phyloP scores from a whole-genome alignment of 768 basidiomycete species.

The Rhizopogon sp. region DNA sequence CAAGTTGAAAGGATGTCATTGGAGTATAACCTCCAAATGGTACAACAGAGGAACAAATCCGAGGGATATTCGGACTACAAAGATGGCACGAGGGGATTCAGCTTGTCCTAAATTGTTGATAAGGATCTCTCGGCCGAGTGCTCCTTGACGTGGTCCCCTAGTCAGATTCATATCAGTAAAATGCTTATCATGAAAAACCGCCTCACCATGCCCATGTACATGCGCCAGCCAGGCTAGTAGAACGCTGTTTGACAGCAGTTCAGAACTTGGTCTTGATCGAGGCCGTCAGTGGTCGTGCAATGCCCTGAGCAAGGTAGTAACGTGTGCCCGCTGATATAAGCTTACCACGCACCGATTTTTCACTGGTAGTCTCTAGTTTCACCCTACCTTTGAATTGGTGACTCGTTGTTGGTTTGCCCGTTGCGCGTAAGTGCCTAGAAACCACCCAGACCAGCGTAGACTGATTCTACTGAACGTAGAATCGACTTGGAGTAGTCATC shows the following conservation, averaged over 20 bases:
- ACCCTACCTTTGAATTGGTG: constrained; percentile 17
- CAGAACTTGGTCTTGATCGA: not conserved
- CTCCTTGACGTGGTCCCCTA: not conserved
- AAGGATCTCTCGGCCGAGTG: not conserved
- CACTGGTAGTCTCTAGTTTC: constrained; percentile 7
- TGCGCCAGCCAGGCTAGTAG: too few species aligned
- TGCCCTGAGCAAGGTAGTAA: not conserved
- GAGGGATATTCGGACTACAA: not conserved
- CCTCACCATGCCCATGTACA: not conserved
- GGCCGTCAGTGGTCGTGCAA: not conserved
- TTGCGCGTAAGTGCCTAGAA: constrained; percentile 15
- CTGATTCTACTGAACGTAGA: not conserved
- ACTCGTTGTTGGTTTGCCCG: constrained; percentile 26
- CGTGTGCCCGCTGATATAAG: constrained; percentile 24
- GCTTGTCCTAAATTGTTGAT: not conserved
- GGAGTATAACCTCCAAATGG: not conserved
- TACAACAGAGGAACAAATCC: not conserved
- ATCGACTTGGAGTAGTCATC: constrained; percentile 14
- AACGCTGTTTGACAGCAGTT: not conserved
- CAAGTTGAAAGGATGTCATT: not conserved
- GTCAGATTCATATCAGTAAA: too few species aligned
- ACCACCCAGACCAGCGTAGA: not conserved
- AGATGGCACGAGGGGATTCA: not conserved
- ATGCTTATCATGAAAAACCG: not conserved
- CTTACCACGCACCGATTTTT: constrained; percentile 29